Evolutionary conservation across 768 basidiomycete species (phyloP), one percentile per base, ranked within the genome.

Genomic region (Leccinum longicurvipes): DNA sequence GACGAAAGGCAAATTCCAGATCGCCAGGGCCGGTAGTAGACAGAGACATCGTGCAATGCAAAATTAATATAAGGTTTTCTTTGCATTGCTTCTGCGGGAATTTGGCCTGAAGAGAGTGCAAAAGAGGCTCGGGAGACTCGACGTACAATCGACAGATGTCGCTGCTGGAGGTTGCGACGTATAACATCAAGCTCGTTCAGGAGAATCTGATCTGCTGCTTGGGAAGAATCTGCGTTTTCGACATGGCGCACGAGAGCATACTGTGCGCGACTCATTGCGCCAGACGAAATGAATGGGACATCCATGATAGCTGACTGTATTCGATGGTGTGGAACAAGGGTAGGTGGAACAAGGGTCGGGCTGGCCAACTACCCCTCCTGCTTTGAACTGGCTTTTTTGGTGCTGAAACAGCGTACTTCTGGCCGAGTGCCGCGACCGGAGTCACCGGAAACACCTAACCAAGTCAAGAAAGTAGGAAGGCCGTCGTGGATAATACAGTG

Each of bases 211-310:
- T 93, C 86, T 3, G 82, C 85, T 25, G 77, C 75, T 58, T 83
- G 80, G 0, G 76, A 61, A 4, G 87, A 82, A 14, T 68, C 54
- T 1, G 87, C 80, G 23, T 76, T 74, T 72, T 94, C 91, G 9
- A 91, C 78, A 55, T 81, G 86, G 54, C 83, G 80, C 45, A 93
- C 87, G 44, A 94, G 76, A 24, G 80, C 72, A 72, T 91, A 93
- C 59, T 93, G 89, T 3, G 82, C 76, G 59, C 88, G 80, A 73
- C 80, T 88, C 58, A 86, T 74, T 23, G 91, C 90, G 47, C 90
- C 89, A 34, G 91, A 93, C 9, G 86, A 85, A 47, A 79, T 73
- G 70, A 88, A 92, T 8, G 90, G 85, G 2, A 90, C 81, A n/a
- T 91, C 81, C 88, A 91, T 90, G 49, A 8, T 42, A n/a, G 56